Evolutionary conservation across 2,329 filamentous ascomycete species (phyloP), one percentile per base, ranked within the genome.

Genomic region (Fusarium clavum): DNA sequence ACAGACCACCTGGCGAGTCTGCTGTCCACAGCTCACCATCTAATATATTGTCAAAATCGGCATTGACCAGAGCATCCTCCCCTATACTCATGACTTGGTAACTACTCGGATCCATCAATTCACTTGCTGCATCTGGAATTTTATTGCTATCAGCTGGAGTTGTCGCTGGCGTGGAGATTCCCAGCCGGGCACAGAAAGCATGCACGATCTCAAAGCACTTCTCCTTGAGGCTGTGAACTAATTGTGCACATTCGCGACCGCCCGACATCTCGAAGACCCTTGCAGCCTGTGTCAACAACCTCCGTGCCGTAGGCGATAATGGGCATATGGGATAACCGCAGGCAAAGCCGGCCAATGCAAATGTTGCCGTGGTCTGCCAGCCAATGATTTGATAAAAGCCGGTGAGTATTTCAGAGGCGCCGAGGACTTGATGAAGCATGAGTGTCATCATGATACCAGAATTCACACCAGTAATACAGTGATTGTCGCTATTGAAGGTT

Each of bases 341-440:
- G 8, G 73, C 64, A 38, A 75, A 75, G 2, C 73, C 73, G 30
- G 71, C 70, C 2, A 73, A 38, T 4, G 58, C 44, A 25, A 72
- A 67, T 9, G 67, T 44, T 13, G 76, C 74, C 8, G 67, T 76
- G 27, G 70, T 75, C 52, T 78, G 76, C 77, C 77, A 78, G 24
- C 69, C 63, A 38, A 67, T 49, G 8, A 73, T 66, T 47, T 78
- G 75, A 12, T 70, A 70, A 70, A 76, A 78, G 1, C 77, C 77
- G 5, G 72, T 65, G 18, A 78, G 68, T 20, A 77, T 69, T 24
- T 72, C 75, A 0, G 75, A 76, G 41, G 76, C 70, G 8, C 58
- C 62, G 1, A 77, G 57, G 11, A 73, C 65, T 45, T 78, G 75
- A 43, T 77, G 63, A 20, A 77, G 57, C 27, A 78, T 76, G 7